A percentile compares a stretch with the other conserved stretches of the same genome.
phyloP scores from a whole-genome alignment of 2,329 filamentous ascomycete genomes.

The Xylaria polymorpha region DNA sequence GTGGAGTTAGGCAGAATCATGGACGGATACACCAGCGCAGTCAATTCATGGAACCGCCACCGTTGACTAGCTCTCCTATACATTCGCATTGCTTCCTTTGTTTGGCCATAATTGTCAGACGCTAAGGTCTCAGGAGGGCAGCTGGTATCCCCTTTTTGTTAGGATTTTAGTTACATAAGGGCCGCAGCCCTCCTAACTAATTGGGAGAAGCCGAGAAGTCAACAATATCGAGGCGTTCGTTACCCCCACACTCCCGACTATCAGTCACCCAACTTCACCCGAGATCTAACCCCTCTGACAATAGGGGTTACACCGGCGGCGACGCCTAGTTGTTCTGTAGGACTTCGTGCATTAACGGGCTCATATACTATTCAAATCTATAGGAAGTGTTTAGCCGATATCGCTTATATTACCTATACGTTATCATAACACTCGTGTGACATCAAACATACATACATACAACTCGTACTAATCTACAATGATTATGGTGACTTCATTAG shows the following conservation, averaged over 20 bases:
- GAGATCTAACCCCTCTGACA: neutral
- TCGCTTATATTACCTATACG: neutral
- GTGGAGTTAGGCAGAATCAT: slow-evolving; percentile 33
- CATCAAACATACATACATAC: neutral
- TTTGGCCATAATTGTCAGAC: neutral
- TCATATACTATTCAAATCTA: neutral
- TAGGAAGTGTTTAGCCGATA: neutral
- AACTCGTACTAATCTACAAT: neutral
- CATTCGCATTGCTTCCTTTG: neutral
- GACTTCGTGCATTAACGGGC: neutral
- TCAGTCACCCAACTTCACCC: neutral
- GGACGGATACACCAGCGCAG: slow-evolving; percentile 38
- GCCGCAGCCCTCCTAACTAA: neutral
- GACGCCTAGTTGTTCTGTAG: neutral
- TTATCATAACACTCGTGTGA: neutral
- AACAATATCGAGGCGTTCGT: neutral
- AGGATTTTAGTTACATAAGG: neutral
- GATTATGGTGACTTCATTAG: no score
- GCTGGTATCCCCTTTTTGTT: neutral
- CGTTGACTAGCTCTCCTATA: neutral
- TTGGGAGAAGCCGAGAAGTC: neutral
- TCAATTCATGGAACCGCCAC: slow-evolving; percentile 27
- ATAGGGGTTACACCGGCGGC: no score
- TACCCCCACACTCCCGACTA: neutral
- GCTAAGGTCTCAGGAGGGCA: neutral